A percentile compares a stretch with the other conserved stretches of the same genome.
Conservation (phyloP, 441 rosid species). For the Cnidoscolus chayamansa region DNA sequence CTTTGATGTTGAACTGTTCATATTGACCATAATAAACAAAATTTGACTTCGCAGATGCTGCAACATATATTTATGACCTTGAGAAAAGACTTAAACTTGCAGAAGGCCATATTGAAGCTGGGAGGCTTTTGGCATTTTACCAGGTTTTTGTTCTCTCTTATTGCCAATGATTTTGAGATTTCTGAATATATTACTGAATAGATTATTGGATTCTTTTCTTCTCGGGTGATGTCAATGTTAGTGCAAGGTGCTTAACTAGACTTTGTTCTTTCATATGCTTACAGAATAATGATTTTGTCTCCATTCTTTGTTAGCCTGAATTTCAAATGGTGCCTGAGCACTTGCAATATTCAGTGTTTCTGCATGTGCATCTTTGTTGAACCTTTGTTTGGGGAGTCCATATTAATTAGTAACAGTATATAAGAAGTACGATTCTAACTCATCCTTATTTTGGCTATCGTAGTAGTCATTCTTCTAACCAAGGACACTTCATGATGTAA, state of each 20-base stretch:
- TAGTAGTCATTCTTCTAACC: neutral
- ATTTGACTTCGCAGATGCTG: slow-evolving; percentile 44
- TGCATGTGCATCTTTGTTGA: neutral
- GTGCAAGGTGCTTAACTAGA: neutral
- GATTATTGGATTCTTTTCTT: neutral
- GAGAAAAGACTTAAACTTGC: slow-evolving; percentile 66
- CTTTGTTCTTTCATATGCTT: neutral
- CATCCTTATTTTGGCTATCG: neutral
- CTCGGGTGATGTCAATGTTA: neutral
- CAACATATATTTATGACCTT: slow-evolving; percentile 41
- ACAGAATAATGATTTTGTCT: neutral
- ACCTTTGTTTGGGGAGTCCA: neutral
- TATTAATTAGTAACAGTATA: neutral
- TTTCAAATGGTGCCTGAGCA: neutral
- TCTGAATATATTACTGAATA: neutral
- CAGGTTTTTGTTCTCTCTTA: slow-evolving; percentile 53
- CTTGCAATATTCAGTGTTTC: slow-evolving; percentile 1
- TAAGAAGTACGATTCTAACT: neutral
- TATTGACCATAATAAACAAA: slow-evolving; percentile 16
- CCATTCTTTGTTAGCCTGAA: neutral
- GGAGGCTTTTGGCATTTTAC: slow-evolving; percentile 79
- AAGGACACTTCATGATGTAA: neutral
- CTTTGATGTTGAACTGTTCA: neutral
- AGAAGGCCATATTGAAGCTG: slow-evolving; percentile 90
- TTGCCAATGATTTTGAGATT: slow-evolving; percentile 4